Evolutionary conservation across 2,329 filamentous ascomycete species (phyloP).

Genomic region (Cercospora sojina): DNA sequence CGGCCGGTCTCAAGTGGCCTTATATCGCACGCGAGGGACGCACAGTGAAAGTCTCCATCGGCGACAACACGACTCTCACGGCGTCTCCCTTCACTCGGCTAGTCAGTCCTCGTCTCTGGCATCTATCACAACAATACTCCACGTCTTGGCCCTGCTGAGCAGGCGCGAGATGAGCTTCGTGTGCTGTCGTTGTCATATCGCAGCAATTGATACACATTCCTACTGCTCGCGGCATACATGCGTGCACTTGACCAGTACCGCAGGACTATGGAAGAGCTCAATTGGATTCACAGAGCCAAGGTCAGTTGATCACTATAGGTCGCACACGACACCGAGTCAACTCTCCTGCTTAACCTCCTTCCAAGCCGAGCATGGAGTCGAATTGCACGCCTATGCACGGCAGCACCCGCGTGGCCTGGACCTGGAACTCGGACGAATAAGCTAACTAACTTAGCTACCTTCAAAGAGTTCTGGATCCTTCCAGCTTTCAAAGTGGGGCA

Average conservation of each 20-base stretch:
- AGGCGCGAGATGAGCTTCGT: background rate
- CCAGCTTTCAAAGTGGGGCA: background rate
- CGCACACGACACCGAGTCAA: background rate
- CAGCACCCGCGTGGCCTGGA: background rate
- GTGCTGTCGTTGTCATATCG: background rate
- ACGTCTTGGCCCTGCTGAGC: background rate
- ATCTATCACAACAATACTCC: background rate
- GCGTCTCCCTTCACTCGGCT: background rate
- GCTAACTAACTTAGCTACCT: background rate
- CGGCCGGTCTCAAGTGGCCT: background rate
- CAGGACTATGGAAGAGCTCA: background rate
- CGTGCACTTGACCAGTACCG: background rate
- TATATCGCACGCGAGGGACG: no score
- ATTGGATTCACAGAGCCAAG: background rate
- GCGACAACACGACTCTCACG: background rate
- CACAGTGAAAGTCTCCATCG: background rate
- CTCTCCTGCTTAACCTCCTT: background rate
- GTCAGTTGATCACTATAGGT: no score
- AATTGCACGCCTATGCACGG: background rate
- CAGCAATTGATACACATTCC: background rate
- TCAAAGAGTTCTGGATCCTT: background rate
- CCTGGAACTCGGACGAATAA: background rate
- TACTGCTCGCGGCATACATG: background rate
- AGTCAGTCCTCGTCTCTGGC: fast-evolving
- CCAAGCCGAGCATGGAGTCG: background rate